Evolutionary conservation across 2,329 filamentous ascomycete species (phyloP).

Genomic region (Karstenula rhodostoma): DNA sequence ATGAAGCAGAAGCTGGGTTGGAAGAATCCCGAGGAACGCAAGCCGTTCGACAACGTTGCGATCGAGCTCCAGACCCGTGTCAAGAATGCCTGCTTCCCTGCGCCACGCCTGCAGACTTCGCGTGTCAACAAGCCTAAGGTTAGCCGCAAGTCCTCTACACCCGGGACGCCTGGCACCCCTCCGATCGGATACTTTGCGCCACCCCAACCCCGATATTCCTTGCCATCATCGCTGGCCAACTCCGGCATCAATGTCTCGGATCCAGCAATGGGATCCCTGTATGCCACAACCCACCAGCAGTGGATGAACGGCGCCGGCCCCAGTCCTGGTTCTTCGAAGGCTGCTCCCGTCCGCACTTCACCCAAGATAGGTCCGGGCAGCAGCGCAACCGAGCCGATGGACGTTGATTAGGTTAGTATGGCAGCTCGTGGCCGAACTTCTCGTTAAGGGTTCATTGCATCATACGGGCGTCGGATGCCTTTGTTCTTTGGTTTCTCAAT

Average conservation of each 20-base stretch:
- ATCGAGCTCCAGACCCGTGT: constrained; percentile 47
- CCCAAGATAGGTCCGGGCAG: constrained; percentile 14
- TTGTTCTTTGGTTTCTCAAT: neutral
- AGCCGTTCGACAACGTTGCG: constrained; percentile 47
- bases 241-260: neutral
- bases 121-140: constrained; percentile 29
- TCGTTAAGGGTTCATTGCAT: constrained; percentile 8
- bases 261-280: constrained; percentile 19
- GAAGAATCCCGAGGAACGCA: constrained; percentile 42
- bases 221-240: neutral
- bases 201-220: constrained; percentile 26
- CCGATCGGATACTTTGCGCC: constrained; percentile 14
- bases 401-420: constrained; percentile 21
- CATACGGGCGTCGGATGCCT: constrained; percentile 6
- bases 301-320: constrained; percentile 11
- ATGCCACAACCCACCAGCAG: constrained; percentile 11
- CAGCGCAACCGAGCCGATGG: constrained; percentile 29
- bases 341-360: neutral
- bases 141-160: constrained; percentile 31
- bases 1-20: constrained; percentile 50
- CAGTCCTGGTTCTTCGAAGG: neutral
- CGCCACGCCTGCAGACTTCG: constrained; percentile 29
- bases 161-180: constrained; percentile 27
- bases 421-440: neutral
- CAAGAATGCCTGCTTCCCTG: constrained; percentile 43